Evolutionary conservation across 176 grass and related monocot species (phyloP).

Genomic region (Raddia distichophylla): DNA sequence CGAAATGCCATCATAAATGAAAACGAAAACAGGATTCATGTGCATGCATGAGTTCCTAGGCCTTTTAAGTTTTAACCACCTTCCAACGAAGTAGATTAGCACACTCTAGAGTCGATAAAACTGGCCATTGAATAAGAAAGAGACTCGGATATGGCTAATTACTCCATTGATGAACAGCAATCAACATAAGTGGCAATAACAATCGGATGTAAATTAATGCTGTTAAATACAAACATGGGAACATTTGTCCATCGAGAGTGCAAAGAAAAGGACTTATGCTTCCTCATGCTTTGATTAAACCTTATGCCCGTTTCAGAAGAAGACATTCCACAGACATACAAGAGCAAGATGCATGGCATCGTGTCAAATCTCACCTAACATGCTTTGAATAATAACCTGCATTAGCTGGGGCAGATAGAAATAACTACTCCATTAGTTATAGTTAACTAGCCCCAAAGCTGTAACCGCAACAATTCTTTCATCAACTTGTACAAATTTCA

Average conservation of each 20-base stretch:
- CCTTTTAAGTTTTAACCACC: no score
- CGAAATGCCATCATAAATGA: neutral
- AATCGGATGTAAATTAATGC: neutral
- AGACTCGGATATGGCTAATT: neutral
- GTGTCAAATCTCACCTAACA: neutral
- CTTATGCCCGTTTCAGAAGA: neutral
- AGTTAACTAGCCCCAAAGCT: slow-evolving; percentile 8
- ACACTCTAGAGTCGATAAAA: no score
- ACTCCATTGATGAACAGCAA: neutral
- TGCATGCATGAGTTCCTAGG: neutral
- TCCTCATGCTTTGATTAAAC: neutral
- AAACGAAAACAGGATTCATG: neutral
- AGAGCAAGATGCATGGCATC: neutral
- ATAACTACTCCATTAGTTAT: neutral
- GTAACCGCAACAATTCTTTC: slow-evolving; percentile 13
- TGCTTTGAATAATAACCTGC: neutral
- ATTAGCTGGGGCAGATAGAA: neutral
- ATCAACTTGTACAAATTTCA: neutral
- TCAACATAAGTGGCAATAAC: neutral
- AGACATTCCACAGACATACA: neutral
- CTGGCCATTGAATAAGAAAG: neutral
- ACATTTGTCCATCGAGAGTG: neutral
- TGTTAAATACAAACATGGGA: neutral
- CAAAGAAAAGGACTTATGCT: neutral
- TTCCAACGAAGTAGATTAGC: no score